Evolutionary conservation across 352 stramenopile genomes (phyloP), one percentile per base, ranked within the genome.

Genomic region (Globisporangium lucens): DNA sequence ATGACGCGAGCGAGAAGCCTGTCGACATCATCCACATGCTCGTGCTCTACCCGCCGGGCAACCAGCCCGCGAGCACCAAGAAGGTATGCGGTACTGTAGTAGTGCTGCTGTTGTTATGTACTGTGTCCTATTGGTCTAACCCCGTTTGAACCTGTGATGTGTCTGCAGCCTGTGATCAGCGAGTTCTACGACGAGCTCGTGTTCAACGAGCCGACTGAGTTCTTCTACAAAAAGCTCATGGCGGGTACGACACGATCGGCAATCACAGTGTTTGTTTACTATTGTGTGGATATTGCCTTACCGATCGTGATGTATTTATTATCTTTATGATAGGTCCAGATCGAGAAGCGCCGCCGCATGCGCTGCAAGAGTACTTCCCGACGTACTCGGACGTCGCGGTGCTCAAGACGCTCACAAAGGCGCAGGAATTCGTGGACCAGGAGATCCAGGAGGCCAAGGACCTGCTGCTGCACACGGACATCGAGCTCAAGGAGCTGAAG

Each of bases 121-220:
- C 4, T 9, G n/a, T n/a, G 29, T 35, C 24, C 22, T 72, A 46
- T 55, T 55, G 57, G 12, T 63, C 9, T 49, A 24, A 63, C 20
- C 12, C 22, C 4, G 6, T 62, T 9, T n/a, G 41, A 49, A 13
- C 6, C 43, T 59, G 15, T 47, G n/a, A 63, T 47, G 56, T 15
- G 53, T 17, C 36, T 46, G n/a, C 66, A 97, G 84, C 94, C 95
- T 2, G 96, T 99, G 15, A 85, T 99, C 30, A 89, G 87, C 38
- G 97, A 99, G 79, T 96, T 93, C 63, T 99, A 99, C 82, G 96
- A 99, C 72, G 97, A 99, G 76, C 89, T 99, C 4, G 95, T 99
- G n/a, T 99, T 99, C 78, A 98, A 97, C 29, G 93, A 99, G 82
- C 97, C 97, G 52, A 96, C 86, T 38, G 93, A 98, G 75, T 92